Evolutionary conservation across 352 stramenopile species (phyloP).

Genomic region (Phytophthora fragariae): DNA sequence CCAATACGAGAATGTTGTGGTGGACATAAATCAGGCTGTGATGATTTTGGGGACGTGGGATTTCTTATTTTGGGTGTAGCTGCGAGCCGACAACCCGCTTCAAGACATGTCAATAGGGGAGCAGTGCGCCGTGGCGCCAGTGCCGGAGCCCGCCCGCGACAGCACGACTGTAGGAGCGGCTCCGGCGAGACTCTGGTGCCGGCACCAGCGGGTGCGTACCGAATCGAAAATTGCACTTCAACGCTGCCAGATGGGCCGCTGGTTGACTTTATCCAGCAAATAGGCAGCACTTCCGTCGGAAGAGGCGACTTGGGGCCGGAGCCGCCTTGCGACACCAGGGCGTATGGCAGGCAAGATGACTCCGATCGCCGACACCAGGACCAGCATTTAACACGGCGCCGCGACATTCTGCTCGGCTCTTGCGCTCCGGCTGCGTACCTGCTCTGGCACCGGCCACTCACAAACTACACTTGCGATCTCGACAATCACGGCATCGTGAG

Average conservation of each 20-base stretch:
- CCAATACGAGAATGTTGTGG: conserved; percentile 19
- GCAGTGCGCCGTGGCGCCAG: conserved; percentile 23
- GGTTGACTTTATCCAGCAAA: background rate
- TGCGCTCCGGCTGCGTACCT: conserved; percentile 18
- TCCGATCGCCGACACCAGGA: background rate
- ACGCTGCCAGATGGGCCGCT: no score
- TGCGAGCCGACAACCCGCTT: conserved; percentile 24
- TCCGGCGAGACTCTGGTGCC: conserved; percentile 11
- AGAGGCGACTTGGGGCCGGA: background rate
- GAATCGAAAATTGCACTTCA: no score
- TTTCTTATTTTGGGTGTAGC: background rate
- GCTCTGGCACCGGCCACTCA: conserved; percentile 30
- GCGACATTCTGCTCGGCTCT: conserved; percentile 19
- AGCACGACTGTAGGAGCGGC: conserved; percentile 27
- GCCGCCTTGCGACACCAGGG: conserved; percentile 23
- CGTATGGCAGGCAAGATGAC: conserved; percentile 15
- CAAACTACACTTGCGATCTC: conserved; percentile 40
- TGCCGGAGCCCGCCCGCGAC: conserved; percentile 29
- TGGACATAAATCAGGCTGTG: conserved; percentile 13
- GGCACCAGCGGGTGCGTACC: conserved; percentile 11
- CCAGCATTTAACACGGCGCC: conserved; percentile 27
- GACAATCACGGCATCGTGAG: no score
- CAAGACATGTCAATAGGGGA: conserved; percentile 7
- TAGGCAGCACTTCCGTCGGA: no score
- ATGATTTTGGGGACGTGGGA: no score